Percentiles rank a stretch among this genome's conserved stretches.
Evolutionary conservation across 129 eudicot genomes (phyloP).

Genomic region (Escallonia herrerae): DNA sequence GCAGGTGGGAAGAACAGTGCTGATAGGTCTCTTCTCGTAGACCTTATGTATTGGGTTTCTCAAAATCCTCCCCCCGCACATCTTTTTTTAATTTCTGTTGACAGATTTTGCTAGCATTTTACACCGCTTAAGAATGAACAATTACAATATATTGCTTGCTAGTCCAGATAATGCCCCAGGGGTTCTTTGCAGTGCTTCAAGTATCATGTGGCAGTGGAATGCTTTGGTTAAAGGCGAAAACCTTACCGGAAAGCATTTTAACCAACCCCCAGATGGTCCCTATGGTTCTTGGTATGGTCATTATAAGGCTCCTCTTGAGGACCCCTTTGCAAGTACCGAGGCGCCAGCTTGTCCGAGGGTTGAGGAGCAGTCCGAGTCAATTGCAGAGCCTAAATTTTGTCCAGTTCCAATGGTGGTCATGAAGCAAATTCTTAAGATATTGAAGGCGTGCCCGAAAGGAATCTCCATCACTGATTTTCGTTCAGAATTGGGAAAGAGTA

Average conservation of each 20-base stretch:
- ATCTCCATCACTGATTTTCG: slow-evolving; percentile 49
- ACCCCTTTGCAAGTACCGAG: slow-evolving; percentile 50
- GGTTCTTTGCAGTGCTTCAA: slow-evolving; percentile 95
- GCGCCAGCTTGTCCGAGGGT: slow-evolving; percentile 28
- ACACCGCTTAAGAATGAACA: slow-evolving; percentile 84
- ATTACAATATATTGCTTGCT: slow-evolving; percentile 87
- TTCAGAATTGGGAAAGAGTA: slow-evolving; percentile 38
- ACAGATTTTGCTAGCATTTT: slow-evolving; percentile 74
- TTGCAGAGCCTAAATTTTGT: slow-evolving; percentile 31
- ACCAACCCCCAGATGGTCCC: slow-evolving; percentile 98
- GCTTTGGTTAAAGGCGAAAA: slow-evolving; percentile 68
- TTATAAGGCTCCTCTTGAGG: slow-evolving; percentile 67
- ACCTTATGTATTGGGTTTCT: slow-evolving; percentile 93
- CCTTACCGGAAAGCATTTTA: slow-evolving; percentile 67
- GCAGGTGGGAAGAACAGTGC: slow-evolving; percentile 96
- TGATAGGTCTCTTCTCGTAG: slow-evolving; percentile 86
- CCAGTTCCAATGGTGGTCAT: slow-evolving; percentile 56
- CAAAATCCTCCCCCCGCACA: slow-evolving; percentile 98
- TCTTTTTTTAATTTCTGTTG: slow-evolving; percentile 76
- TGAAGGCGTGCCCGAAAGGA: slow-evolving; percentile 58
- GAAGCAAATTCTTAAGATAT: slow-evolving; percentile 37
- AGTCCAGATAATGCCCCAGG: slow-evolving; percentile 67
- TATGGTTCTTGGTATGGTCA: slow-evolving; percentile 90
- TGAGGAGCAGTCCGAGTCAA: slow-evolving; percentile 25
- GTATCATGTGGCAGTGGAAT: slow-evolving; percentile 96